Percentiles rank a stretch among this genome's conserved stretches.
Conservation (phyloP, 192 early-diverging fungal species). For the Coemansia sp. region DNA sequence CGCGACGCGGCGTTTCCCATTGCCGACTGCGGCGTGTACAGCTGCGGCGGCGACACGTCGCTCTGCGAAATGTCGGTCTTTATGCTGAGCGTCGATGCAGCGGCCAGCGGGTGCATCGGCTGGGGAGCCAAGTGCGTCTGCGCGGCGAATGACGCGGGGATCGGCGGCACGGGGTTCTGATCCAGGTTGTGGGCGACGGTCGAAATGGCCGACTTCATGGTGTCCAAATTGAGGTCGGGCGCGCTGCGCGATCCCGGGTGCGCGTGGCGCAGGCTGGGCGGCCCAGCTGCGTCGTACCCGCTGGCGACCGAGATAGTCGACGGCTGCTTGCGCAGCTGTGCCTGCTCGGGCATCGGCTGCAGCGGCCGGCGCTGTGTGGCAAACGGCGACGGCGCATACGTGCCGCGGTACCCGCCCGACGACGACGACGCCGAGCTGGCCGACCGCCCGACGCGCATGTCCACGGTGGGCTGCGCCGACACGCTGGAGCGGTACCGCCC, state of each 20-base stretch:
- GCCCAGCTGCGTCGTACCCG: background rate
- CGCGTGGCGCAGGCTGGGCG: constrained; percentile 18
- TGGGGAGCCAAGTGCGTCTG: constrained; percentile 7
- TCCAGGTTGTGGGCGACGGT: constrained; percentile 21
- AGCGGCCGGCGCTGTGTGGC: constrained; percentile 39
- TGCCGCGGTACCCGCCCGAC: constrained; percentile 35
- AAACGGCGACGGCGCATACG: constrained; percentile 8
- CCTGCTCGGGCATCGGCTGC: constrained; percentile 21
- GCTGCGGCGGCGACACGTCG: background rate
- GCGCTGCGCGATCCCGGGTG: constrained; percentile 50
- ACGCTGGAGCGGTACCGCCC: constrained; percentile 5
- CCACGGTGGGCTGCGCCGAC: constrained; percentile 11
- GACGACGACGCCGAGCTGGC: constrained; percentile 43
- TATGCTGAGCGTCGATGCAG: constrained; percentile 15
- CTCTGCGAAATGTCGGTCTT: constrained; percentile 3
- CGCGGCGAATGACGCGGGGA: constrained; percentile 26
- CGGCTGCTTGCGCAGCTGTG: constrained; percentile 37
- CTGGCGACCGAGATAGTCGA: constrained; percentile 36
- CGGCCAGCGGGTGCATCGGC: constrained; percentile 12
- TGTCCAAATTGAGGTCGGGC: constrained; percentile 48
- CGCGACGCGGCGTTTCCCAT: constrained; percentile 1
- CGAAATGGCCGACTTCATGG: constrained; percentile 32
- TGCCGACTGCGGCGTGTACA: constrained; percentile 1
- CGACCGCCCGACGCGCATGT: constrained; percentile 43
- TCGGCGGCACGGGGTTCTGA: constrained; percentile 40